phyloP scores from a whole-genome alignment of 2,329 filamentous ascomycete genomes.

The Verticillium albo-atrum region DNA sequence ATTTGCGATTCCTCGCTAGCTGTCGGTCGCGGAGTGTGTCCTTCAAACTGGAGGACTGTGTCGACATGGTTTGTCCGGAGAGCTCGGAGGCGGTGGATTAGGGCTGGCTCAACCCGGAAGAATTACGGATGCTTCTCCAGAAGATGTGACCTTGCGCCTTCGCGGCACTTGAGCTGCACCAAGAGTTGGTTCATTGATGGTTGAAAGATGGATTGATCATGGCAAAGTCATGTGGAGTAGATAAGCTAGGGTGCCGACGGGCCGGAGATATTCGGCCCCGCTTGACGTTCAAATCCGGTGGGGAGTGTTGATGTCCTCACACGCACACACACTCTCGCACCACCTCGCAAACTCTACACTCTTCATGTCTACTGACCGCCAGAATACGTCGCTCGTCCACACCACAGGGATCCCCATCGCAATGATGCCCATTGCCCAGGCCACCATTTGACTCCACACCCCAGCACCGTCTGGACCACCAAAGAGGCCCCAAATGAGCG shows the following conservation, averaged over 20 bases:
- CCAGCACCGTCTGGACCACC: constrained; percentile 27
- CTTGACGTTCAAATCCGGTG: too few relatives aligned
- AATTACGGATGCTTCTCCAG: too few relatives aligned
- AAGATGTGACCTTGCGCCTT: too few relatives aligned
- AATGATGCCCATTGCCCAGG: constrained; percentile 33
- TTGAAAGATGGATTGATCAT: not conserved
- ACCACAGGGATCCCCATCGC: constrained; percentile 33
- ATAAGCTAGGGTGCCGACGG: too few relatives aligned
- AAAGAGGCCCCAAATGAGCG: constrained; percentile 15
- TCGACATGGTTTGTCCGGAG: not conserved
- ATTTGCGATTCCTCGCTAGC: not conserved
- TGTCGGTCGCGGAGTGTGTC: not conserved
- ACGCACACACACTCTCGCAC: constrained; percentile 29
- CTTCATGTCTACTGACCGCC: constrained; percentile 48
- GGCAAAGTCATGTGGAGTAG: too few relatives aligned
- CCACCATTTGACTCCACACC: constrained; percentile 22
- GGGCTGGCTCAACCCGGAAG: too few relatives aligned
- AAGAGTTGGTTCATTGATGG: not conserved
- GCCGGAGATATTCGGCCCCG: not conserved
- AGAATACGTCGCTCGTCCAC: constrained; percentile 56
- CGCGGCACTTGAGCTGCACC: too few relatives aligned
- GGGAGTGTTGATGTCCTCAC: not conserved
- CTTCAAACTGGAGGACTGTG: not conserved
- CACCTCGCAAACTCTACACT: constrained; percentile 41
- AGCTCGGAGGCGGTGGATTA: too few relatives aligned